Evolutionary conservation across 495 filamentous ascomycete species (phyloP).

Genomic region (Acidomyces sp.): DNA sequence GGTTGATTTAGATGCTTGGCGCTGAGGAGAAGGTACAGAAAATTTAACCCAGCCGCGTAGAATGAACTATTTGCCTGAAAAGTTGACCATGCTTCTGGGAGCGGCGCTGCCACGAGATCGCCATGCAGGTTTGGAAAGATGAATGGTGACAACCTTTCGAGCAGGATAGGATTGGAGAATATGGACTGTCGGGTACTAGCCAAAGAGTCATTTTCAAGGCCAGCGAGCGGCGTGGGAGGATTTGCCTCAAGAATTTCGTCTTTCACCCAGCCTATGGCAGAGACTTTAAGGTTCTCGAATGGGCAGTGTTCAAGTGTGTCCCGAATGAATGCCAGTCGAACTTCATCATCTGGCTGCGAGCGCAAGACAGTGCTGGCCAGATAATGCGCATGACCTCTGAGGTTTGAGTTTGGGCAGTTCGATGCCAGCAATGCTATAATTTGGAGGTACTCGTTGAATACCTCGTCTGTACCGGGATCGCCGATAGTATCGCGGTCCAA

Average conservation of each 20-base stretch:
- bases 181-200: constrained; percentile 31
- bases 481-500: constrained; percentile 27
- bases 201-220: constrained; percentile 23
- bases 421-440: constrained; percentile 51
- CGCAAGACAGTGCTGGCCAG: constrained; percentile 64
- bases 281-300: constrained; percentile 62
- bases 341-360: constrained; percentile 55
- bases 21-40: constrained; percentile 37
- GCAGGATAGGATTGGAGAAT: constrained; percentile 42
- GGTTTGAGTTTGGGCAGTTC: constrained; percentile 49
- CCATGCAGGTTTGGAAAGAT: constrained; percentile 34
- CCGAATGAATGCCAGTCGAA: constrained; percentile 62
- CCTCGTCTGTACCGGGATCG: constrained; percentile 27
- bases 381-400: constrained; percentile 60
- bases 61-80: constrained; percentile 35
- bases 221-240: constrained; percentile 23
- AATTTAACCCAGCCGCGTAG: constrained; percentile 39
- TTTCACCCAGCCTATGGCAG: constrained; percentile 75
- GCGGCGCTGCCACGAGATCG: constrained; percentile 20
- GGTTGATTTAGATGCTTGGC: constrained; percentile 39
- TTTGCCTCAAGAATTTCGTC: constrained; percentile 56
- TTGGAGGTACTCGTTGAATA: constrained; percentile 37
- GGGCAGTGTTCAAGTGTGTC: constrained; percentile 72
- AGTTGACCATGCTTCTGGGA: constrained; percentile 28
- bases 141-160: constrained; percentile 36